These are phyloP conservation scores for Tagetes erecta DNA, from an alignment of 129 eudicot genomes.

Conservation along the genomic window DNA sequence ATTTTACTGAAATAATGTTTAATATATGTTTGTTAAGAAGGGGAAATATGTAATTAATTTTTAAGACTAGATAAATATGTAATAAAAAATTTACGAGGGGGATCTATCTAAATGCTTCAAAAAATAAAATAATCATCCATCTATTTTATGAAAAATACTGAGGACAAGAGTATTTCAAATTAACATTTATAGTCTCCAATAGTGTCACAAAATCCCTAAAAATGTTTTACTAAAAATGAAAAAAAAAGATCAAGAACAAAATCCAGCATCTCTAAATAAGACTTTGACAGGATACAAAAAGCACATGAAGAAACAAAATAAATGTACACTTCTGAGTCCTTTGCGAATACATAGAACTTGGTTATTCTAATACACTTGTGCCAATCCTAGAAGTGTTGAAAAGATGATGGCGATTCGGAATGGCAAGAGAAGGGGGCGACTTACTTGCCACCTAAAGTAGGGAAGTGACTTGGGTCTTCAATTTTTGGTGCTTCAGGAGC, in stretches of 20 bases:
- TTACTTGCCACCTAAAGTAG: slow-evolving; percentile 76
- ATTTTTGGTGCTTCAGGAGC: slow-evolving; percentile 68
- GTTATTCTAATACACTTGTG: slow-evolving; percentile 38
- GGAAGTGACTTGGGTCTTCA: slow-evolving; percentile 78
- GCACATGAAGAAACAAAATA: slow-evolving; percentile 28
- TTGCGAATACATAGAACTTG: slow-evolving; percentile 37
- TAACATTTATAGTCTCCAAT: slow-evolving; percentile 23
- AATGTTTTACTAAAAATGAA: slow-evolving; percentile 14
- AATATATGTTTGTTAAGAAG: too few relatives aligned
- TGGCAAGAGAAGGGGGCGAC: background rate
- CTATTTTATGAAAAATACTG: slow-evolving; percentile 16
- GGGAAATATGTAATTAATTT: too few relatives aligned
- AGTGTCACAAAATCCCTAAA: slow-evolving; percentile 35
- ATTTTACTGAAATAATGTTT: too few relatives aligned
- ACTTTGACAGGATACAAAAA: background rate
- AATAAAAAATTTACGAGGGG: too few relatives aligned
- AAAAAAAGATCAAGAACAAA: background rate
- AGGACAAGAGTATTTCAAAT: slow-evolving; percentile 24
- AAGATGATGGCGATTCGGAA: slow-evolving; percentile 23
- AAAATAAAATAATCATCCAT: background rate
- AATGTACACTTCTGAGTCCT: slow-evolving; percentile 33
- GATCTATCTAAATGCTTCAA: too few relatives aligned
- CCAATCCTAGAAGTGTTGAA: slow-evolving; percentile 17
- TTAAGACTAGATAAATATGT: too few relatives aligned
- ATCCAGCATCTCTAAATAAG: slow-evolving; percentile 23